A percentile compares a stretch with the other conserved stretches of the same genome.
These are phyloP conservation scores for Sphaerulina vaccinii DNA, from an alignment of 2,329 filamentous ascomycete genomes.

Conservation along the genomic window DNA sequence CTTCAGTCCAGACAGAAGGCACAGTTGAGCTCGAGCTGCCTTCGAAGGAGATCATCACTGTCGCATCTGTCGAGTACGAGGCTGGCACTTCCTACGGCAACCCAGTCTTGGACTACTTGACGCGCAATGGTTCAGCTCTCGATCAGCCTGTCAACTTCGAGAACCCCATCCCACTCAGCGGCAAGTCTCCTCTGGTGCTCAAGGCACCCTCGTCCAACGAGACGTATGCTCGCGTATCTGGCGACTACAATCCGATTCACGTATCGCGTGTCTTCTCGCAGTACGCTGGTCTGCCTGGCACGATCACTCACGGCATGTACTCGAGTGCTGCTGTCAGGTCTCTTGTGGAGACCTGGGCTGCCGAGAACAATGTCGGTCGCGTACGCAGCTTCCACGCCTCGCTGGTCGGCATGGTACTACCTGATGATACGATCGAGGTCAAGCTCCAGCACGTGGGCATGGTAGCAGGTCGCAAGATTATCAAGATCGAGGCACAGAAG, in stretches of 20 bases:
- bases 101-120: constrained; percentile 92
- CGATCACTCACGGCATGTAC: constrained; percentile 99
- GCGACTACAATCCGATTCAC: constrained; percentile 98
- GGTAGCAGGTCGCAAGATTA: constrained; percentile 97
- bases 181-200: constrained; percentile 82
- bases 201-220: constrained; percentile 95
- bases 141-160: constrained; percentile 97
- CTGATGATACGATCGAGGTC: constrained; percentile 91
- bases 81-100: constrained; percentile 90
- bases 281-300: constrained; percentile 93
- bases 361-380: constrained; percentile 96
- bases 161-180: constrained; percentile 92
- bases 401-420: constrained; percentile 97
- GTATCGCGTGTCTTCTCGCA: constrained; percentile 94
- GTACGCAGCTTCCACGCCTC: constrained; percentile 96
- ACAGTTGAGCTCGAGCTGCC: constrained; percentile 92
- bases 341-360: constrained; percentile 96
- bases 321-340: constrained; percentile 94
- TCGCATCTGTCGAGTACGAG: constrained; percentile 95
- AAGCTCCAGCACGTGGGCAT: constrained; percentile 96
- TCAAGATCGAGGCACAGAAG: constrained; percentile 96
- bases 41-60: constrained; percentile 95
- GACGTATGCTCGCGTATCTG: constrained; percentile 94
- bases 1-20: constrained; percentile 85
- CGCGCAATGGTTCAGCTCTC: constrained; percentile 85